These are phyloP conservation scores for Epithele typhae DNA, from an alignment of 768 basidiomycete species.

Conservation along the genomic window DNA sequence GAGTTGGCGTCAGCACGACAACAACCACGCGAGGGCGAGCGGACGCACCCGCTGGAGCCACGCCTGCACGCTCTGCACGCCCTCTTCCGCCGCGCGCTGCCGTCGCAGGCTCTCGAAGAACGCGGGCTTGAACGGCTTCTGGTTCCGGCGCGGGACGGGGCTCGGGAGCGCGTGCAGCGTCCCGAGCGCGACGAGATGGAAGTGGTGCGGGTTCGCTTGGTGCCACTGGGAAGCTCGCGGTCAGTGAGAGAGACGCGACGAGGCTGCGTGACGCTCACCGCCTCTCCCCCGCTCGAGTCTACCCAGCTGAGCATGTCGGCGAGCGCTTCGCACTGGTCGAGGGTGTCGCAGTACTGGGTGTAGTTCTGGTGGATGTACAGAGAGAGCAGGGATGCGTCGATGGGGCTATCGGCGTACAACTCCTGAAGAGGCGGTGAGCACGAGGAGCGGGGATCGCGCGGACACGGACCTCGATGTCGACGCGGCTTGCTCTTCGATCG, in stretches of 20 bases:
- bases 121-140: conserved; percentile 84
- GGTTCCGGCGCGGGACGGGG: conserved; percentile 73
- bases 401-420: conserved; percentile 79
- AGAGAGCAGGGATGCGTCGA: conserved; percentile 86
- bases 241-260: neutral
- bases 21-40: neutral
- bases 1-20: neutral
- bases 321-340: conserved; percentile 69
- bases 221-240: conserved; percentile 44
- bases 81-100: conserved; percentile 58
- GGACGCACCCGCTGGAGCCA: conserved; percentile 46
- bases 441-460: too few relatives aligned
- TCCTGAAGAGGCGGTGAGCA: conserved; percentile 35
- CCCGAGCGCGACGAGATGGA: conserved; percentile 78
- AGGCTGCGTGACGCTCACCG: conserved; percentile 48
- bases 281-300: conserved; percentile 64
- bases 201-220: conserved; percentile 76
- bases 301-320: conserved; percentile 75
- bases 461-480: conserved; percentile 62
- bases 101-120: conserved; percentile 66
- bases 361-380: conserved; percentile 96
- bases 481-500: conserved; percentile 62
- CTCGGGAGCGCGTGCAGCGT: conserved; percentile 84
- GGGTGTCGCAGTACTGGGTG: conserved; percentile 71
- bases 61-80: conserved; percentile 47